Base-by-base conservation (phyloP, 495 filamentous ascomycete species). In the Cenococcum geophilum region DNA sequence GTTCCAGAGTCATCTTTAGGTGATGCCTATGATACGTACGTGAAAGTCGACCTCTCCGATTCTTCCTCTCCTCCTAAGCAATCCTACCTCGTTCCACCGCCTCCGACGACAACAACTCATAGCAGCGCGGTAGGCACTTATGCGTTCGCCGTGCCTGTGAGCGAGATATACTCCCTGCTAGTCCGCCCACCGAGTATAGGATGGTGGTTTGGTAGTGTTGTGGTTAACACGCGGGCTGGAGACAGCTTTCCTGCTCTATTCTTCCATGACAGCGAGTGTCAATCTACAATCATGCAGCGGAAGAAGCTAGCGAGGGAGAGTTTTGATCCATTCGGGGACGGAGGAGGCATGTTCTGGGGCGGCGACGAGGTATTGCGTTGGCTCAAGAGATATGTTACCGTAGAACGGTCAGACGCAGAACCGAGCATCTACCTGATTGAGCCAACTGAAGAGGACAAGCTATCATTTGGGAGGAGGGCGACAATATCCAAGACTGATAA, bases 191-290 rank as follows among this genome's bases (percentile, higher is more conserved):
- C 93, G 18, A 96, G 89, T 73, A 72, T 96, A 18, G 93, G 93
- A 22, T 98, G 93, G 93, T 97, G 95, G 93, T 97, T 91, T 73
- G 93, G 93, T 43, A 95, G 89, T 67, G 67, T 97, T 4, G 87
- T 98, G 42, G 89, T 97, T 73, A 97, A 97, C 67, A 89, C 89
- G 0, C 78, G 89, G 5, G 86, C 86, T 1, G 93, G 95, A 2
- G 90, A 97, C 71, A 88, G 85, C 69, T 97, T 97, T 68, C 93
- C 93, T 0, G 90, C 95, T 10, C 77, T 98, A 4, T 98, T 98
- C 74, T 98, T 98, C 74, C 93, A 98, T 65, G 93, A 98, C 67
- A 88, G 82, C 57, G 95, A 98, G 78, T 98, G 93, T 73, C 88
- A 96, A 73, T 91, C 86, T 48, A 98, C 93, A 5, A 96, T 97